These are phyloP conservation scores for Sporobolomyces pararoseus DNA, from an alignment of 768 basidiomycete species.

Conservation along the genomic window DNA sequence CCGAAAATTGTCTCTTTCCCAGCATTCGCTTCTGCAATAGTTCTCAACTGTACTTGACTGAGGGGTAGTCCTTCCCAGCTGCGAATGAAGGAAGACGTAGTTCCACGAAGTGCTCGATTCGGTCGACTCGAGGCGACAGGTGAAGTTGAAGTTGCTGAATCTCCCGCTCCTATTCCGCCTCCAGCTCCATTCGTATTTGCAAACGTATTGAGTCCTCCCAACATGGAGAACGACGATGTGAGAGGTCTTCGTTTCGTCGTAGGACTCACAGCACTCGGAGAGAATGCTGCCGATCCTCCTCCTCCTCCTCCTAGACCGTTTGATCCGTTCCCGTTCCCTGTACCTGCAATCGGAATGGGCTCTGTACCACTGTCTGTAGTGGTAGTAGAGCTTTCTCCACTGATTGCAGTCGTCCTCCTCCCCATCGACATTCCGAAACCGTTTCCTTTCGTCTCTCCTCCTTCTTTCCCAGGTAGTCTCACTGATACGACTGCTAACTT, in stretches of 20 bases:
- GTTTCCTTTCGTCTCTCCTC: neutral
- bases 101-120: constrained; percentile 56
- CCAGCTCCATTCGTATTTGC: neutral
- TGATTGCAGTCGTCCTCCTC: neutral
- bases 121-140: constrained; percentile 15
- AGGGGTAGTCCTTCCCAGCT: constrained; percentile 39
- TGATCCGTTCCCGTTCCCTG: neutral
- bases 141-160: neutral
- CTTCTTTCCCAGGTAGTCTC: constrained; percentile 19
- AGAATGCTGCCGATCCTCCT: neutral
- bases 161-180: neutral
- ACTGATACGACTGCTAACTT: constrained; percentile 23
- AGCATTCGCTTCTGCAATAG: constrained; percentile 23
- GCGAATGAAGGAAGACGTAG: constrained; percentile 66
- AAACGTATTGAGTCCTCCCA: constrained; percentile 10
- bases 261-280: constrained; percentile 6
- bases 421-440: constrained; percentile 38
- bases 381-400: neutral
- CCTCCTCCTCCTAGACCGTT: no score
- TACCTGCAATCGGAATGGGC: neutral
- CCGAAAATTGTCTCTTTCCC: constrained; percentile 35
- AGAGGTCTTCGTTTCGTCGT: constrained; percentile 26
- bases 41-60: constrained; percentile 15
- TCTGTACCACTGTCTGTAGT: neutral
- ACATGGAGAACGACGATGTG: constrained; percentile 36